These are phyloP conservation scores for Sorghum bicolor DNA, from an alignment of 176 grass and related monocot species.

Conservation along the genomic window DNA sequence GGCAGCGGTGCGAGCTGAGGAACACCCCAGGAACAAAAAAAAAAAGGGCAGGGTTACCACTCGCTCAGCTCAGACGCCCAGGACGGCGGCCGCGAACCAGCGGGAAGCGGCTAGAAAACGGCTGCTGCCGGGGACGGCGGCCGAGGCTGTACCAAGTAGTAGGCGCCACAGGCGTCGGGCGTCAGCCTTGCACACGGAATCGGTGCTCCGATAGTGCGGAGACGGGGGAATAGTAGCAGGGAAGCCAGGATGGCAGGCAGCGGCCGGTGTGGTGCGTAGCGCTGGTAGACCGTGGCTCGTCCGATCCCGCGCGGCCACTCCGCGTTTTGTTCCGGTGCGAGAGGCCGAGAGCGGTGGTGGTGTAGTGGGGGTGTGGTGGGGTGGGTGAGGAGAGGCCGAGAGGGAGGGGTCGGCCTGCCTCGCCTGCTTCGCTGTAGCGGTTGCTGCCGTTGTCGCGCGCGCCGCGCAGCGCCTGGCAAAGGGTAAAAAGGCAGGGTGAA, in stretches of 20 bases:
- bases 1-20: neutral
- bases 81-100: neutral
- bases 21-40: neutral
- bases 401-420: neutral
- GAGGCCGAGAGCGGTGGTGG: conserved; percentile 20
- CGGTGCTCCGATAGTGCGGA: conserved; percentile 2
- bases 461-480: neutral
- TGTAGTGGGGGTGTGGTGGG: conserved; percentile 39
- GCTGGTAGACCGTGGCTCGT: neutral
- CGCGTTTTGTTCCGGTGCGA: conserved; percentile 23
- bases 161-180: neutral
- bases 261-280: neutral
- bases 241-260: neutral
- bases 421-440: conserved; percentile 22
- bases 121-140: conserved; percentile 18
- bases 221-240: neutral
- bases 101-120: conserved; percentile 35
- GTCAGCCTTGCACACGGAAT: neutral
- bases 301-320: conserved; percentile 3
- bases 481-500: conserved; percentile 10
- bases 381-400: neutral
- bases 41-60: neutral
- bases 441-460: conserved; percentile 38
- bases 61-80: neutral
- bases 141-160: neutral